Percentiles rank a stretch among this genome's conserved stretches.
Evolutionary conservation across 225 moss, liverwort and hornwort species (phyloP).

Genomic region (Climacium dendroides): DNA sequence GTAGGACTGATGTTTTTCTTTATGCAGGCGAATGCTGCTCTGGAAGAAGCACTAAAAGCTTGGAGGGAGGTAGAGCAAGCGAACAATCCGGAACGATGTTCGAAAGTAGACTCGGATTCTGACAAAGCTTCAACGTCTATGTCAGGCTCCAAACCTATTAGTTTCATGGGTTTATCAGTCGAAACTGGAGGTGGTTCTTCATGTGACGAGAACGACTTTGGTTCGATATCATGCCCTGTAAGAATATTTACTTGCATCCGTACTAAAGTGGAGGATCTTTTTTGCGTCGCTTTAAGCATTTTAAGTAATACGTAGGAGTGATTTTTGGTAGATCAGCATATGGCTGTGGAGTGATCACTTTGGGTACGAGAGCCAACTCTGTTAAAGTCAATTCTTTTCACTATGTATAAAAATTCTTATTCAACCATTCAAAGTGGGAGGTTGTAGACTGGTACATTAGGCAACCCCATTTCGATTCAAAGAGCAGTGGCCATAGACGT

Average conservation of each 20-base stretch:
- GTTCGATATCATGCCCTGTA: slow-evolving; percentile 3
- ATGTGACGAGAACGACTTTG: background rate
- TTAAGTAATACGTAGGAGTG: background rate
- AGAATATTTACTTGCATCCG: background rate
- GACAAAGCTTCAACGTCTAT: slow-evolving; percentile 20
- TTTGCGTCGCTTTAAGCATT: background rate
- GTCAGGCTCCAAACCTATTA: background rate
- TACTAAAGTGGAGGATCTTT: background rate
- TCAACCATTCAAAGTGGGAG: background rate
- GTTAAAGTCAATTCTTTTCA: background rate
- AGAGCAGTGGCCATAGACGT: background rate
- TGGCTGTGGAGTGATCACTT: background rate
- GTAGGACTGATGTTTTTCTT: background rate
- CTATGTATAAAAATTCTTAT: background rate
- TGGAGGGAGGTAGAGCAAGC: slow-evolving; percentile 31
- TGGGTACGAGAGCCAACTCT: background rate
- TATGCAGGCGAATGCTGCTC: slow-evolving; percentile 21
- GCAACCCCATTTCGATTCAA: background rate
- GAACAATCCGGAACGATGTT: background rate
- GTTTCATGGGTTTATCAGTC: background rate
- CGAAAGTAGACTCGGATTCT: background rate
- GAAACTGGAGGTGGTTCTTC: background rate
- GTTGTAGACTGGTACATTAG: background rate
- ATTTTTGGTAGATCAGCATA: background rate
- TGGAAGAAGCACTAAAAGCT: slow-evolving; percentile 15